These are phyloP conservation scores for Blastocystis hominis DNA, from an alignment of 352 stramenopile species.

Conservation along the genomic window DNA sequence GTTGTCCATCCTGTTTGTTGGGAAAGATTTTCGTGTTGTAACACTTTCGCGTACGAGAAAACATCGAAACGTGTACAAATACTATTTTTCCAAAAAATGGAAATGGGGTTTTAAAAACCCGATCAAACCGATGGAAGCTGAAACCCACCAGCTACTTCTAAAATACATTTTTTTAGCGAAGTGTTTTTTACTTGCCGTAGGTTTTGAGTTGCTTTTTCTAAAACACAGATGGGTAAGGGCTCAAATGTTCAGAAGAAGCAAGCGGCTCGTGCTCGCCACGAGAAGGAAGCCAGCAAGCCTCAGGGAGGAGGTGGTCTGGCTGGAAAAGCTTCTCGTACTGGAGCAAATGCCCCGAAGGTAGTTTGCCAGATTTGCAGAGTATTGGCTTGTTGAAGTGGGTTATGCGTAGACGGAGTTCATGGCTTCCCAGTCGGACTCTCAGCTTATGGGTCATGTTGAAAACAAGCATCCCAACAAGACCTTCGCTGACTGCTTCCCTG, in stretches of 20 bases:
- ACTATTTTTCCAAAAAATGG: not conserved
- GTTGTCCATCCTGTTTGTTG: not conserved
- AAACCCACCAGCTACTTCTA: not conserved
- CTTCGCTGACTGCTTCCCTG: constrained; percentile 56
- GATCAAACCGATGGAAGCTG: not conserved
- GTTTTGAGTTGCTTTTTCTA: not conserved
- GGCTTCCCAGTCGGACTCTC: constrained; percentile 20
- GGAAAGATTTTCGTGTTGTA: not conserved
- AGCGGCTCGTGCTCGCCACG: constrained; percentile 49
- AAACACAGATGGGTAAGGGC: constrained; percentile 55
- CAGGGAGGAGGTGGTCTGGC: constrained; percentile 52
- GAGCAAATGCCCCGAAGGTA: constrained; percentile 47
- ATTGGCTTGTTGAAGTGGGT: not conserved
- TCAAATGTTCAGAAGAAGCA: constrained; percentile 58
- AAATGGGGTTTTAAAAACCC: not conserved
- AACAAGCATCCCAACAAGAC: constrained; percentile 53
- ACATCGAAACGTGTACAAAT: too few relatives aligned
- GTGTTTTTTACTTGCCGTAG: not conserved
- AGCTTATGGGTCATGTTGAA: constrained; percentile 42
- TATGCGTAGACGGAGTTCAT: constrained; percentile 35
- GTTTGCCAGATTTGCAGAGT: constrained; percentile 47
- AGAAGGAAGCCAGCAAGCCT: constrained; percentile 47
- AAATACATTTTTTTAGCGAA: not conserved
- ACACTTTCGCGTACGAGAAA: not conserved
- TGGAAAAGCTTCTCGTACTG: constrained; percentile 49